Evolutionary conservation across 1,284 basidiomycete genomes (phyloP).

Genomic region (Fistulinella cinereoalba): DNA sequence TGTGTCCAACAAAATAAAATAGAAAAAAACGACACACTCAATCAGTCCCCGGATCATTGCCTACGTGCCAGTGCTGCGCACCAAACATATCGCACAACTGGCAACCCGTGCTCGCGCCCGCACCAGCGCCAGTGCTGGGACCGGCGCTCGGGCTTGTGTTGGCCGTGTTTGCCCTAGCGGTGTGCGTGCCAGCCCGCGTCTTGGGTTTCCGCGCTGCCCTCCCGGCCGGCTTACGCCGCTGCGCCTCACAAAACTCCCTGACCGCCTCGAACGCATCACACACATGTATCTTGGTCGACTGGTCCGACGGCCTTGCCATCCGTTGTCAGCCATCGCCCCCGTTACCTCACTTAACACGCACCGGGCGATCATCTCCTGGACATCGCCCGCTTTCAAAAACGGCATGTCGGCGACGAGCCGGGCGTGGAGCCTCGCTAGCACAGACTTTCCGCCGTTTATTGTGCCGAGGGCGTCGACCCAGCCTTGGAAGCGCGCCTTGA

Average conservation of each 20-base stretch:
- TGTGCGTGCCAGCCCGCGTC: neutral
- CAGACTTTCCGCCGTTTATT: slow-evolving; percentile 36
- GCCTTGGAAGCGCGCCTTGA: slow-evolving; percentile 53
- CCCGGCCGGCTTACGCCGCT: slow-evolving; percentile 32
- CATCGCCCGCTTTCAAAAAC: slow-evolving; percentile 47
- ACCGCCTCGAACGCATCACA: slow-evolving; percentile 49
- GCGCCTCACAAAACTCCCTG: slow-evolving; percentile 47
- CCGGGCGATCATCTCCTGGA: slow-evolving; percentile 53
- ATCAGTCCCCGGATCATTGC: no score
- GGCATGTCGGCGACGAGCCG: slow-evolving; percentile 52
- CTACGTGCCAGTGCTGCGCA: no score
- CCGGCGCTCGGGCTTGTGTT: no score
- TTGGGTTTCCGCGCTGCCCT: slow-evolving; percentile 10
- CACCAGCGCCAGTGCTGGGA: no score
- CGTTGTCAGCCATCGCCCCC: neutral
- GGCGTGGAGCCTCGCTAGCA: slow-evolving; percentile 42
- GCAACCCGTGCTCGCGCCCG: no score
- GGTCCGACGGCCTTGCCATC: slow-evolving; percentile 44
- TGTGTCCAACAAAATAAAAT: no score
- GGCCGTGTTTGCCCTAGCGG: no score
- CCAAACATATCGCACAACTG: no score
- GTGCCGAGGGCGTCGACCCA: slow-evolving; percentile 45
- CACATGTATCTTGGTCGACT: slow-evolving; percentile 51
- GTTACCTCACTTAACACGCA: slow-evolving; percentile 25
- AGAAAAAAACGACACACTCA: no score